Base-by-base conservation (phyloP, 2,329 filamentous ascomycete genomes). In the Fusarium sambucinum region DNA sequence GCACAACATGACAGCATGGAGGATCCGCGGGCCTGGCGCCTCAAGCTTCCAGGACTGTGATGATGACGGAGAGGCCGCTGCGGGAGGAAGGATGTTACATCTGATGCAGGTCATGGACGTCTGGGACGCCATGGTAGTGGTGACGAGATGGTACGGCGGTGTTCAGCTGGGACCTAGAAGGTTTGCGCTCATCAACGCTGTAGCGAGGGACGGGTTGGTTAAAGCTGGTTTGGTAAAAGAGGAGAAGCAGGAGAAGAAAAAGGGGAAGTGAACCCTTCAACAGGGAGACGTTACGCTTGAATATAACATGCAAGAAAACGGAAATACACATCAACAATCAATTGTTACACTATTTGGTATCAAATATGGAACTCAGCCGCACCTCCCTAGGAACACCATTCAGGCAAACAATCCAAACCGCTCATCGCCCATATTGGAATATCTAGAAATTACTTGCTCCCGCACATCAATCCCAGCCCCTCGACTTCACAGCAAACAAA, bases 1-100 rank as follows among this genome's bases (percentile, higher is more conserved):
- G 63, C 96, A 99, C 78, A 98, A 98, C 78, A 97, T 99, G 76
- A 94, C 91, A 21, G 95, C 95, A 2, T 98, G 94, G 92, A 88
- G 96, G 13, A 94, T 98, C 55, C 87, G 86, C 30, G 87, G 87
- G 0, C 75, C 79, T 0, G 81, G 82, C 82, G 58, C 81, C 80
- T 67, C 85, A 51, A 81, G 82, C 29, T 93, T 90, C 71, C 94
- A 98, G 78, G 96, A 99, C 79, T 97, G 91, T 76, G 92, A 99
- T 74, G 96, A 99, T 74, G 96, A 99, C 77, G 96, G 96, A 4
- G 96, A 99, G 84, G 92, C 92, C 27, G 96, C 96, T 8, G 96
- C 96, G 0, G 96, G 96, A 1, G 90, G 91, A 0, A 86, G 96
- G 41, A 80, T 99, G 75, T 80, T 98, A 63, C 93, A 97, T 80